These are phyloP conservation scores for Citrus medica DNA, from an alignment of 345 rosid genomes.

Conservation along the genomic window DNA sequence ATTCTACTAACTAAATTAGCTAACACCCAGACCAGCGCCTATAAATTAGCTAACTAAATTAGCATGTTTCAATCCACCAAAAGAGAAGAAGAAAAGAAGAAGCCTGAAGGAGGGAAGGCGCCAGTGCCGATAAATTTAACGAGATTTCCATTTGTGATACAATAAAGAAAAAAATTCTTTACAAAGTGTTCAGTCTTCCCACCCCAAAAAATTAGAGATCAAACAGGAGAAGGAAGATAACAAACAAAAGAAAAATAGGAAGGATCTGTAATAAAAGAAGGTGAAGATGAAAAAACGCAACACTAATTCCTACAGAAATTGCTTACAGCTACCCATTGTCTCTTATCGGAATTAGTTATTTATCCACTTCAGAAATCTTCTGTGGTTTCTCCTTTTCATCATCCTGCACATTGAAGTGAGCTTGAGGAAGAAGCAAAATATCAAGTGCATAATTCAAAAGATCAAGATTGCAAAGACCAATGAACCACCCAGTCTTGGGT, in stretches of 20 bases:
- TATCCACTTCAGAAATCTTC: background rate
- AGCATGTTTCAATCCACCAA: too few species aligned
- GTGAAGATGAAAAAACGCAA: background rate
- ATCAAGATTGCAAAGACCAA: background rate
- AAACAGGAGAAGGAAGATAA: background rate
- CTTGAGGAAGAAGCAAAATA: background rate
- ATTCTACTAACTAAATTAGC: too few species aligned
- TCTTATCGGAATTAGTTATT: background rate
- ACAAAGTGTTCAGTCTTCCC: background rate
- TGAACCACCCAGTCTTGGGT: too few species aligned
- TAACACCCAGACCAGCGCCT: too few species aligned
- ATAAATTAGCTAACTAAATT: too few species aligned
- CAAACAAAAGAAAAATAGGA: background rate
- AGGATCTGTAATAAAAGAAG: background rate
- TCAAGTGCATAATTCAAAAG: background rate
- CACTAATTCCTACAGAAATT: background rate
- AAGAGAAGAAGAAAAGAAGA: background rate
- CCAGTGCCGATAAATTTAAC: background rate
- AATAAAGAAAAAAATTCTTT: background rate
- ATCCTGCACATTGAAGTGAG: conserved; percentile 30
- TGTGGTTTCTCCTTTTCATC: conserved; percentile 39
- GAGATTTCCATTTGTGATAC: background rate
- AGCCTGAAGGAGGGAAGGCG: background rate
- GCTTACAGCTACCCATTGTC: too few species aligned
- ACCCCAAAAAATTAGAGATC: background rate